phyloP scores from a whole-genome alignment of 306 rosid genomes.

The Echinosophora koreensis region DNA sequence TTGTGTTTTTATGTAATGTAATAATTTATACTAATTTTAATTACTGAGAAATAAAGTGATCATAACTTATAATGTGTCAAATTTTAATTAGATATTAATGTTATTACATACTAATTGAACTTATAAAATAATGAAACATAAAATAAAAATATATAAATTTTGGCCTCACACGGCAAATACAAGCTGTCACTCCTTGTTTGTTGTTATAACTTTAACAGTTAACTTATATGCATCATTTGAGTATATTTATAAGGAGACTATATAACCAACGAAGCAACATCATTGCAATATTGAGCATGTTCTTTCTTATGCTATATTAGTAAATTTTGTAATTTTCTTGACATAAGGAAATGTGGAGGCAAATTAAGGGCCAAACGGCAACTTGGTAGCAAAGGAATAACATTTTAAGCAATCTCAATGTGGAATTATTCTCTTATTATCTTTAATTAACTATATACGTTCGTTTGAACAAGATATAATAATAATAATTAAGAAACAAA shows the following conservation, averaged over 20 bases:
- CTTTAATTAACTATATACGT: neutral
- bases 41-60: too few species aligned
- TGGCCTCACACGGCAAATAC: neutral
- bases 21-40: too few species aligned
- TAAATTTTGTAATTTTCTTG: neutral
- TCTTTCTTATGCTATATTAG: neutral
- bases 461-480: neutral
- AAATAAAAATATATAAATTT: neutral
- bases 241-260: too few species aligned
- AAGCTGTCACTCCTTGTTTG: neutral
- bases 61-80: too few species aligned
- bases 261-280: neutral
- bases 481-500: neutral
- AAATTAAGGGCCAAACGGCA: neutral
- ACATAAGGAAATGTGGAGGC: too few species aligned
- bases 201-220: neutral
- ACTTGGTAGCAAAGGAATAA: neutral
- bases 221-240: neutral
- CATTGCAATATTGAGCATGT: neutral
- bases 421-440: neutral
- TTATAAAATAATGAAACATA: too few species aligned
- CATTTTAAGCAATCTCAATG: neutral
- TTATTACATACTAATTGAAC: too few species aligned
- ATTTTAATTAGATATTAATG: too few species aligned
- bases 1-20: too few species aligned